phyloP scores from a whole-genome alignment of 1,139 yeast species.

The Arxiozyma telluris region DNA sequence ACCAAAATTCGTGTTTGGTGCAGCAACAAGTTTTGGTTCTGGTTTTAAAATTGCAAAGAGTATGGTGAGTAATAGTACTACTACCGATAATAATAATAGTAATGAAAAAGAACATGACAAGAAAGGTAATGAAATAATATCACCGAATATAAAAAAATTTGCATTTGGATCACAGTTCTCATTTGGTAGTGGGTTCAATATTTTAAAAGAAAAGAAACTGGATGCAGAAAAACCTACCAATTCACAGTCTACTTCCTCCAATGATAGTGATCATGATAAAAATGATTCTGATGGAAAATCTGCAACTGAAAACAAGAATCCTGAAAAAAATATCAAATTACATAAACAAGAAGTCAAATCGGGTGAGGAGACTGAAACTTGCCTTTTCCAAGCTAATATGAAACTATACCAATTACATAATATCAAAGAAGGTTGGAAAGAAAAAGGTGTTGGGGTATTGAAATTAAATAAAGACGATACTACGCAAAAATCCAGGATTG shows the following conservation, averaged over 20 bases:
- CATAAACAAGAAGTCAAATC: conserved; percentile 53
- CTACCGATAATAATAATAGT: conserved; percentile 16
- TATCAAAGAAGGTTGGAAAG: conserved; percentile 82
- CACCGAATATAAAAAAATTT: conserved; percentile 17
- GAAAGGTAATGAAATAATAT: conserved; percentile 31
- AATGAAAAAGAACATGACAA: conserved; percentile 27
- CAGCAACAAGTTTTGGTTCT: conserved; percentile 45
- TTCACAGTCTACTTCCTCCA: conserved; percentile 2
- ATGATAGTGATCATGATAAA: conserved; percentile 4
- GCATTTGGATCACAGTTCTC: conserved; percentile 29
- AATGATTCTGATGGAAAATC: not conserved
- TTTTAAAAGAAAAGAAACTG: conserved; percentile 15
- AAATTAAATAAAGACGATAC: conserved; percentile 55
- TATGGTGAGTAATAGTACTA: too few relatives aligned
- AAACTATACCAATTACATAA: conserved; percentile 67
- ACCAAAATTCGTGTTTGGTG: conserved; percentile 49
- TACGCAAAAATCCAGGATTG: conserved; percentile 44
- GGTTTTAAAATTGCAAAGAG: conserved; percentile 34
- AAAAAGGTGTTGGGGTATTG: conserved; percentile 81
- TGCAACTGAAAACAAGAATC: conserved; percentile 6
- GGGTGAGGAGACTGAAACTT: conserved; percentile 83
- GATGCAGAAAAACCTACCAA: not conserved
- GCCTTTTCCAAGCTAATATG: conserved; percentile 61
- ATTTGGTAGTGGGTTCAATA: conserved; percentile 28
- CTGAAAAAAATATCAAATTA: conserved; percentile 25